Evolutionary conservation across 495 filamentous ascomycete genomes (phyloP), one percentile per base, ranked within the genome.

Genomic region (Hypoxylon perforatum): DNA sequence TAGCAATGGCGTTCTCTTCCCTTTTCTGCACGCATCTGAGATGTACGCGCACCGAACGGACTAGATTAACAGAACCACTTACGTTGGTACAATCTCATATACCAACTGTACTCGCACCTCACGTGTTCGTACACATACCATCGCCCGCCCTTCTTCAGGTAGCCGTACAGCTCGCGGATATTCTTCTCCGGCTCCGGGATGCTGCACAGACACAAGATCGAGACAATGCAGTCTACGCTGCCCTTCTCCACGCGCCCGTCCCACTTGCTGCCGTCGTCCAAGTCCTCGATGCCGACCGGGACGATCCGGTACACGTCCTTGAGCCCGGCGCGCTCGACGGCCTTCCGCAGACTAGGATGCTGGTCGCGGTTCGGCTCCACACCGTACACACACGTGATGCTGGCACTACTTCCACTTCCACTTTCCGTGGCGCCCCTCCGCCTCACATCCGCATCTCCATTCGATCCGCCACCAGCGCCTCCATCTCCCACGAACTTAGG

Each of bases 81-180:
- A 85, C 87, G 63, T 76, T 79, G 74, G 82, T 83, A 75, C 44
- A 75, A 70, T 53, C 76, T 70, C 79, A 88, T 83, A 15, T 75
- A 72, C 71, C 70, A 75, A 39, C 76, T 71, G 69, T 82, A 77
- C 58, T 81, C 66, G 46, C 47, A 61, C 49, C 81, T 78, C 33
- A 93, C 88, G 77, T 94, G 91, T 80, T 94, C 91, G 42, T 85
- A 88, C 11, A 91, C 80, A 42, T 91, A 84, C 84, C 91, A 82
- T 41, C 80, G 71, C 0, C 91, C 91, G 9, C 90, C 91, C 0
- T 88, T 86, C 69, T 84, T 87, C 18, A 94, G 73, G 60, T 88
- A 77, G 3, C 66, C 55, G 76, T 91, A 93, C 54, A 93, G 67
- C 50, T 85, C 84, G 12, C 64, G 70, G 14, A 84, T 83, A 44